phyloP scores from a whole-genome alignment of 208 protist species.

The Acanthamoeba culbertsoni region DNA sequence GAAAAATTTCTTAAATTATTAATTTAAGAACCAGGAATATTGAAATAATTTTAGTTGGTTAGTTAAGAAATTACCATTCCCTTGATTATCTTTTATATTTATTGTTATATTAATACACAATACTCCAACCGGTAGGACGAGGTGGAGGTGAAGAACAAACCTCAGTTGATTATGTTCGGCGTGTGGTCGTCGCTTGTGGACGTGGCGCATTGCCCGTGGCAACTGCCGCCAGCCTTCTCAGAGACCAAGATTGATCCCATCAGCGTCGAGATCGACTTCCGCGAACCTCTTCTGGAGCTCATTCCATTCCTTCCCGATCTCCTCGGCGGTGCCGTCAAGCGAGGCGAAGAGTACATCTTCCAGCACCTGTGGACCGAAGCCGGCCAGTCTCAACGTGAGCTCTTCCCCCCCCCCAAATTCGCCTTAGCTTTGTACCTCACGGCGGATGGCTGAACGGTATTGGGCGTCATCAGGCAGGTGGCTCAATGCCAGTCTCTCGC shows the following conservation, averaged over 20 bases:
- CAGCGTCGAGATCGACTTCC: slow-evolving; percentile 41
- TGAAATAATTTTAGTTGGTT: background rate
- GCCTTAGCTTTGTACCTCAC: background rate
- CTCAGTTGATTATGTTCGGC: background rate
- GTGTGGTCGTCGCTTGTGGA: slow-evolving; percentile 7
- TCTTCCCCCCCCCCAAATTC: background rate
- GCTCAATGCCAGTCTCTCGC: background rate
- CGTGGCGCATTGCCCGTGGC: slow-evolving; percentile 25
- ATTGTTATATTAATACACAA: too few species aligned
- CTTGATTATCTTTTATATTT: too few species aligned
- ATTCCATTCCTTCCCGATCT: slow-evolving; percentile 9
- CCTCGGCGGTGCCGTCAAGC: background rate
- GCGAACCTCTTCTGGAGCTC: background rate
- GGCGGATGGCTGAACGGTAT: background rate
- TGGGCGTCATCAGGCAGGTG: background rate
- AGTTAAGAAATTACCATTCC: too few species aligned
- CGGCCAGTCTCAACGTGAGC: background rate
- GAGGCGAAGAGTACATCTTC: slow-evolving; percentile 46
- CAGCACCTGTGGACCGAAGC: slow-evolving; percentile 31
- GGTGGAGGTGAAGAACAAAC: slow-evolving; percentile 33
- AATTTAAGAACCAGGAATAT: background rate
- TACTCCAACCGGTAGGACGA: slow-evolving; percentile 10
- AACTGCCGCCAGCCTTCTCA: background rate
- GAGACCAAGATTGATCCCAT: background rate
- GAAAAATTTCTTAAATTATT: background rate